phyloP scores from a whole-genome alignment of 2,329 filamentous ascomycete genomes.

The Cyphellophora attinorum region DNA sequence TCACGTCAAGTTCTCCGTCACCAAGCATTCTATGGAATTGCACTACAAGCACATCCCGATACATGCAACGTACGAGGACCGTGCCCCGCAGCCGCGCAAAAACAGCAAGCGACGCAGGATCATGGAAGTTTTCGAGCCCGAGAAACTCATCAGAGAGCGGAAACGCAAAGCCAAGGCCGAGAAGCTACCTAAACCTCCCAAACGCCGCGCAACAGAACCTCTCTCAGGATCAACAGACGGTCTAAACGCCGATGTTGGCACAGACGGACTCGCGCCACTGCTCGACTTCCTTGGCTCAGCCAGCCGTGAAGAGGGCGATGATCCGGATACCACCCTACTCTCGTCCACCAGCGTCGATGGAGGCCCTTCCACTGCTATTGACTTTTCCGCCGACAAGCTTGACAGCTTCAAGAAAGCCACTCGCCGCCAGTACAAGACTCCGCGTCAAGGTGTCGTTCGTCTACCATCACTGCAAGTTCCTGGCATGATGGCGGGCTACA shows the following conservation, averaged over 20 bases:
- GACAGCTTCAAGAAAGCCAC: background rate
- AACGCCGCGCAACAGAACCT: slow-evolving; percentile 7
- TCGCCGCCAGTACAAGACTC: background rate
- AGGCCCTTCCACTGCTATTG: background rate
- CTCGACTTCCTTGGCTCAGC: slow-evolving; percentile 16
- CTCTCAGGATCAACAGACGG: background rate
- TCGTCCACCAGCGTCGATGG: background rate
- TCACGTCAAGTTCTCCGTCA: slow-evolving; percentile 17
- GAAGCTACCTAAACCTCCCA: slow-evolving; percentile 2
- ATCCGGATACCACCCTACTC: background rate
- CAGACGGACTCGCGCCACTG: slow-evolving; percentile 12
- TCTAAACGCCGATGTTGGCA: background rate
- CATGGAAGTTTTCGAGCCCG: slow-evolving; percentile 15
- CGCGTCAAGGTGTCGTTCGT: slow-evolving; percentile 1
- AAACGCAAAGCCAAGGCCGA: slow-evolving; percentile 4
- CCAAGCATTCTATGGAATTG: slow-evolving; percentile 15
- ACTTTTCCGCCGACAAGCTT: background rate
- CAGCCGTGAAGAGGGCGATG: slow-evolving; percentile 1
- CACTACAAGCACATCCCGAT: slow-evolving; percentile 17
- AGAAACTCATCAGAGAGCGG: slow-evolving; percentile 7
- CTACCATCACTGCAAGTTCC: slow-evolving; percentile 1
- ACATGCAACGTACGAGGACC: slow-evolving; percentile 16
- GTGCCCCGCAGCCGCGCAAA: slow-evolving; percentile 13
- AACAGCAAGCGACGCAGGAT: slow-evolving; percentile 12
- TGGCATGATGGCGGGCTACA: slow-evolving; percentile 10